Base-by-base conservation (phyloP, 2,329 filamentous ascomycete species). In the Clonostachys chloroleuca region DNA sequence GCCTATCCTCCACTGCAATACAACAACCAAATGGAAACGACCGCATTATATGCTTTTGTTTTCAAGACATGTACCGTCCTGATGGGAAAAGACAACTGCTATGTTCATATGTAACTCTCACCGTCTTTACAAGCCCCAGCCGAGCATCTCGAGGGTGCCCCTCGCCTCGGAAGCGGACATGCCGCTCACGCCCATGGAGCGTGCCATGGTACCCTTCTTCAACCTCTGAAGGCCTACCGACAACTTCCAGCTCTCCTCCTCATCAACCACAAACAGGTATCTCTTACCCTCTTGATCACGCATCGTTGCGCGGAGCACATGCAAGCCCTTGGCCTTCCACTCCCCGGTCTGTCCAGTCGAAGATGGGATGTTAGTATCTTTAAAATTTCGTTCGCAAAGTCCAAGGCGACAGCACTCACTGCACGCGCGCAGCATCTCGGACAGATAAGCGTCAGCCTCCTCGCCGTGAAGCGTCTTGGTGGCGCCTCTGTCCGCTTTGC, bases 181-280 rank as follows among this genome's bases (percentile, higher is more conserved):
- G 41, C 74, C 72, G 47, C 77, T 73, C 34, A 86, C 74, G 6
- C 78, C 80, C 42, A 86, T 67, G 48, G 79, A 75, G 46, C 80
- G 70, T 34, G 77, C 78, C 60, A 84, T 81, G 4, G 76, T 77
- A 6, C 83, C 83, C 46, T 75, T 74, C 45, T 81, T 69, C 55
- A 87, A 63, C 41, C 78, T 73, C 60, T 84, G 79, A 54, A 87
- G 59, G 3, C 80, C 83, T 35, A 78, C 68, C 2, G 80, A 73
- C 20, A 87, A 69, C 73, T 87, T 87, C 84, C 84, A 87, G 30
- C 75, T 76, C 61, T 87, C 83, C 51, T 81, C 75, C 58, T 86
- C 81, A 39, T 74, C 70, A 34, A 87, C 66, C 10, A 87, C 74
- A 58, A 87, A 86, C 35, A 87, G 62, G 57, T 80, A 86, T 35